Conservation (phyloP, 306 rosid species). For the Trichosanthes truncata region DNA sequence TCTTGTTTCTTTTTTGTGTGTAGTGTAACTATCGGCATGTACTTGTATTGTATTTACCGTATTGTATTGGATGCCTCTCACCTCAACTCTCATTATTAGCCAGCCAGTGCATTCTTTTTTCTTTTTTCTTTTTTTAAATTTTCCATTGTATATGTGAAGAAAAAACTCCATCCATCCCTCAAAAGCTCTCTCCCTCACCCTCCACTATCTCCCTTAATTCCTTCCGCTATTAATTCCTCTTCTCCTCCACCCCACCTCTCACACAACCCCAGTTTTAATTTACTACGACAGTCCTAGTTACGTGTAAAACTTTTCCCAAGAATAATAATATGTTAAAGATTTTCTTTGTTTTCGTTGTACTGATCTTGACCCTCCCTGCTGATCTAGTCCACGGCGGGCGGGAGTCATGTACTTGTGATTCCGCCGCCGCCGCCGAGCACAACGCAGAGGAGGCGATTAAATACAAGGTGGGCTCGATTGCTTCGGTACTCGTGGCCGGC, state of each 20-base stretch:
- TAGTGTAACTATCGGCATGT: too few relatives aligned
- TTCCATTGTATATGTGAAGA: neutral
- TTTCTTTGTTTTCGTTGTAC: neutral
- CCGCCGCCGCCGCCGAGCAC: neutral
- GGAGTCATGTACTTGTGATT: constrained; percentile 25
- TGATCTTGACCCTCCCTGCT: constrained; percentile 15
- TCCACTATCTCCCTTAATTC: neutral
- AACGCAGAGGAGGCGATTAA: constrained; percentile 18
- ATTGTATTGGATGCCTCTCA: neutral
- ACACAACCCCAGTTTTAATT: neutral
- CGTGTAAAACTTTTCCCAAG: constrained; percentile 7
- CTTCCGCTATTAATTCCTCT: neutral
- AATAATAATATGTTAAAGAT: constrained; percentile 6
- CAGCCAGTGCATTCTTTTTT: neutral
- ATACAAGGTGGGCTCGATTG: constrained; percentile 54
- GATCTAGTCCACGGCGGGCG: constrained; percentile 9
- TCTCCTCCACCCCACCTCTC: neutral
- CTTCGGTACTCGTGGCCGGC: constrained; percentile 49
- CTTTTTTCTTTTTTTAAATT: neutral
- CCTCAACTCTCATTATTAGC: neutral
- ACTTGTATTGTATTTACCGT: neutral
- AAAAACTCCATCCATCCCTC: constrained; percentile 8
- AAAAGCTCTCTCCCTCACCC: neutral
- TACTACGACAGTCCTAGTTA: too few relatives aligned
- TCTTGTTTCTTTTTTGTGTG: neutral